Evolutionary conservation across 208 protist species (phyloP), one percentile per base, ranked within the genome.

Genomic region (Jaenimonas drosophilae): DNA sequence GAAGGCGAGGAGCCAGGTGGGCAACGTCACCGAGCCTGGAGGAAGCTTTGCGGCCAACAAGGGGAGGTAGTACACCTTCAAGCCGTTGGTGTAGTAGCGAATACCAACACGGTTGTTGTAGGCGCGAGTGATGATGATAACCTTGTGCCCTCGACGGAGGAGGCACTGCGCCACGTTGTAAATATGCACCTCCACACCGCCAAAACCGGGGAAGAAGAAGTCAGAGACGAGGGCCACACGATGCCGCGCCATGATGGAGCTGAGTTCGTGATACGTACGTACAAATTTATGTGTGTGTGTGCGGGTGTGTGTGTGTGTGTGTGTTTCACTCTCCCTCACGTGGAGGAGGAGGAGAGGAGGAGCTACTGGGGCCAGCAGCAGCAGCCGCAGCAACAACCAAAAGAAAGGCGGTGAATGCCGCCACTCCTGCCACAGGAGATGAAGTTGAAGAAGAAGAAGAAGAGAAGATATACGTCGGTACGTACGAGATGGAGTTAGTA

Each of bases 11-110:
- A 93, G 69, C 56, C 87, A 78, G 7, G 82, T 94, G 26, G 93
- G 91, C 46, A 98, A 60, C 31, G 91, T 97, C 25, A 90, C 91
- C 6, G 86, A 85, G 12, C 84, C 85, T 1, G 71, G 85, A 4
- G 90, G 78, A 4, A 92, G 75, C 44, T 94, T 86, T 14, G 96
- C 81, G 20, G 86, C 77, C 21, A 95, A 58, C 23, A 96, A 59
- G 1, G 97, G 97, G 16, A 98, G 62, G 67, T 99, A 98, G 67
- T 99, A 99, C 26, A 99, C 96, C 76, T 99, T 99, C 27, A 99
- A 62, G 6, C 96, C 97, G 50, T 91, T 96, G 0, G 91, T 96
- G 47, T 98, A 74, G 54, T 97, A 97, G 2, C 97, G 68, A 3
- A 99, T 79, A n/a, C 97, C 97, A 23, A 86, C 74, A 23, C 88